Percentiles rank a stretch among this genome's conserved stretches.
Evolutionary conservation across 345 rosid species (phyloP).

Genomic region (Durio zibethinus): DNA sequence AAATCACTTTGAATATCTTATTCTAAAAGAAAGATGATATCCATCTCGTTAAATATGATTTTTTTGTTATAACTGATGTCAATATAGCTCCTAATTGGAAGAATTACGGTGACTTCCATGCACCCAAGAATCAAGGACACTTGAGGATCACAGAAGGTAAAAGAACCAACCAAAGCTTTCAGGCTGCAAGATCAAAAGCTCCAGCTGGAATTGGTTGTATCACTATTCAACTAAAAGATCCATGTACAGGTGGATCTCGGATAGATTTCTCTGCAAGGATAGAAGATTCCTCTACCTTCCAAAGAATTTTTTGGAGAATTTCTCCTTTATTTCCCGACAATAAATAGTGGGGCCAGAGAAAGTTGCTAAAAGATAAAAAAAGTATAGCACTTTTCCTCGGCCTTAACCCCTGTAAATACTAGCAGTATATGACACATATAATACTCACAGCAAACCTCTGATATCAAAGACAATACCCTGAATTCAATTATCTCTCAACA

Average conservation of each 20-base stretch:
- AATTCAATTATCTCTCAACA: not conserved
- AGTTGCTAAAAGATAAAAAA: not conserved
- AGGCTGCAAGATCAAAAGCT: not conserved
- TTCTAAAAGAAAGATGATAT: not conserved
- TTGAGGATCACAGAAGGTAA: not conserved
- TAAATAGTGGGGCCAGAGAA: not conserved
- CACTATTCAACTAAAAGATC: not conserved
- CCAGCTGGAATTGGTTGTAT: not conserved
- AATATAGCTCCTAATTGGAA: not conserved
- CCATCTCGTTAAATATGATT: not conserved
- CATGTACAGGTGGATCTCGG: not conserved
- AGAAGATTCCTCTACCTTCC: not conserved
- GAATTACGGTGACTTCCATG: not conserved
- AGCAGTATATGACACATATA: not conserved
- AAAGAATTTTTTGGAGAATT: not conserved
- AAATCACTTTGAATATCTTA: not conserved
- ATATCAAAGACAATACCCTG: not conserved
- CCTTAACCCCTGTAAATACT: not conserved
- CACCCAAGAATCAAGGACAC: not conserved
- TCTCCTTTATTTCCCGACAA: not conserved
- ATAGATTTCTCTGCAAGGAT: not conserved
- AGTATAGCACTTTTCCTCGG: not conserved
- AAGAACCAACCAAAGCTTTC: not conserved
- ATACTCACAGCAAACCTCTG: not conserved
- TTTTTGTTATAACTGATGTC: not conserved